Evolutionary conservation across 2,329 filamentous ascomycete genomes (phyloP).

Genomic region (Diaporthe citrichinensis): DNA sequence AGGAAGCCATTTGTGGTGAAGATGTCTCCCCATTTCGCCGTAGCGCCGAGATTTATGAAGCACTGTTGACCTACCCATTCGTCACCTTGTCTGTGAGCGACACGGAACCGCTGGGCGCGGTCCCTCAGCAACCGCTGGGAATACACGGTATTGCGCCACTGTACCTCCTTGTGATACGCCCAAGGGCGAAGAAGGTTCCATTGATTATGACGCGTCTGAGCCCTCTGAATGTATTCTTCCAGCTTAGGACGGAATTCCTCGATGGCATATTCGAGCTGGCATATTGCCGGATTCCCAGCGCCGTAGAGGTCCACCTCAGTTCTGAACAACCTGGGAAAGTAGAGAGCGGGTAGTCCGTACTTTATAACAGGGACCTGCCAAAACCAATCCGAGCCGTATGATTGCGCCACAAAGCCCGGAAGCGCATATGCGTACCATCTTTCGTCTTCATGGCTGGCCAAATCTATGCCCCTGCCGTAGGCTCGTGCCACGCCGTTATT

Average conservation of each 20-base stretch:
- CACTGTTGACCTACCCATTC: neutral
- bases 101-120: neutral
- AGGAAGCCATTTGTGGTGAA: neutral
- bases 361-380: neutral
- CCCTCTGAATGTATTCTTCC: neutral
- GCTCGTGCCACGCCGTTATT: neutral
- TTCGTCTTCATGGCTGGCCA: neutral
- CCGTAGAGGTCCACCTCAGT: neutral
- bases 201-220: neutral
- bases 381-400: neutral
- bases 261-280: neutral
- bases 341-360: conserved; percentile 14
- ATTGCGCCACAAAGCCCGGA: neutral
- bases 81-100: conserved; percentile 1
- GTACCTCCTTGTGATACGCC: neutral
- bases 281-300: neutral
- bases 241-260: neutral
- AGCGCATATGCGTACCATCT: neutral
- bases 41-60: neutral
- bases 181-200: neutral
- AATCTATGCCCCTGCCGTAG: neutral
- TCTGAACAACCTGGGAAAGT: neutral
- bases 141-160: neutral
- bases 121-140: neutral
- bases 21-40: neutral